Conservation (phyloP, 495 filamentous ascomycete genomes). For the Annulohypoxylon bovei region DNA sequence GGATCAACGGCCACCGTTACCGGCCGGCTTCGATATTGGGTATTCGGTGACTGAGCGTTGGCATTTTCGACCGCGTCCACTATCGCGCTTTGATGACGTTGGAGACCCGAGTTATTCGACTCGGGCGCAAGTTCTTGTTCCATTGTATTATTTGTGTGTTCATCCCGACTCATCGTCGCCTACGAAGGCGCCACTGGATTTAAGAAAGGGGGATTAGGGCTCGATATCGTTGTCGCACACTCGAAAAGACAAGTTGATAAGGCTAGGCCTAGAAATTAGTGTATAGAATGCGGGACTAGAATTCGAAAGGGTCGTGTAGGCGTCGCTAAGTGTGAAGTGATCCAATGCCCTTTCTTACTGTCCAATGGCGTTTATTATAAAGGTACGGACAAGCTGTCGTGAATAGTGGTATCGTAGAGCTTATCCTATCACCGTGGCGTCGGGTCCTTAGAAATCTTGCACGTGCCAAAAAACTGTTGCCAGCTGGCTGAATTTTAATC, state of each 20-base stretch:
- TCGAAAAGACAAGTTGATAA: constrained; percentile 10
- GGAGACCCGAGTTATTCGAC: constrained; percentile 21
- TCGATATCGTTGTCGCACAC: background rate
- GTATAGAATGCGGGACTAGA: constrained; percentile 1
- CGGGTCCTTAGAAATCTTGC: constrained; percentile 20
- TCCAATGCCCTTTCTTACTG: constrained; percentile 21
- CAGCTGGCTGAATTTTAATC: constrained; percentile 26
- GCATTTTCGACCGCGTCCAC: constrained; percentile 21
- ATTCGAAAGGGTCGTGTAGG: constrained; percentile 5
- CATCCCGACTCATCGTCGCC: constrained; percentile 60
- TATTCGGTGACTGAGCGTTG: constrained; percentile 40
- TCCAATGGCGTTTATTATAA: constrained; percentile 19
- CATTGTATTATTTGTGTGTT: constrained; percentile 49
- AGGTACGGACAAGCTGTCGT: constrained; percentile 23
- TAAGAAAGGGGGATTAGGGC: constrained; percentile 2
- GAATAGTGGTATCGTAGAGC: constrained; percentile 9
- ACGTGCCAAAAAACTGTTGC: constrained; percentile 31
- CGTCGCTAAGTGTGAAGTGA: constrained; percentile 11
- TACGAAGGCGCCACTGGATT: constrained; percentile 33
- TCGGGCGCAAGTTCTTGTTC: constrained; percentile 46
- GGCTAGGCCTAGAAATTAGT: background rate
- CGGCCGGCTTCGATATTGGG: constrained; percentile 61
- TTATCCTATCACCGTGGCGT: constrained; percentile 10
- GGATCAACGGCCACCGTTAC: constrained; percentile 89
- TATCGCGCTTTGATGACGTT: constrained; percentile 27